These are phyloP conservation scores for Blumeriella jaapii DNA, from an alignment of 2,329 filamentous ascomycete species.

Conservation along the genomic window DNA sequence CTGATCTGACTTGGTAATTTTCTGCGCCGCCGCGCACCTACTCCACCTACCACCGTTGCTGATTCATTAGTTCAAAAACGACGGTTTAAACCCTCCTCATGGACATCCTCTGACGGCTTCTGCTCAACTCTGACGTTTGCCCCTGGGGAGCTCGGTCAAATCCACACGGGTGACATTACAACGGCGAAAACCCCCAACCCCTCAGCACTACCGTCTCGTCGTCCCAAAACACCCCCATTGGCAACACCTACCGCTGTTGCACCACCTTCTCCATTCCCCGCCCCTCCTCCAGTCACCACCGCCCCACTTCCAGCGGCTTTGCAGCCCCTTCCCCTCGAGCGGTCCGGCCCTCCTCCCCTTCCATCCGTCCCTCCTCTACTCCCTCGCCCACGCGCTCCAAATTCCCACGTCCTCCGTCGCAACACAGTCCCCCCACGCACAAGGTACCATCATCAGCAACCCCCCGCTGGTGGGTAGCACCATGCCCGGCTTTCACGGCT, in stretches of 20 bases:
- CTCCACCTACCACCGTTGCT: too few species aligned
- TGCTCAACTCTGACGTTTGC: constrained; percentile 84
- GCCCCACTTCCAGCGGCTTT: constrained; percentile 44
- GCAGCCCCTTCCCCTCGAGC: constrained; percentile 48
- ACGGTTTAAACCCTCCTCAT: constrained; percentile 73
- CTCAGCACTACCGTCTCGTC: constrained; percentile 37
- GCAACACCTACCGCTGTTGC: constrained; percentile 59
- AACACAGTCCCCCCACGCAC: constrained; percentile 44
- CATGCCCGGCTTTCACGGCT: constrained; percentile 59
- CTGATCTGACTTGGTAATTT: constrained; percentile 83
- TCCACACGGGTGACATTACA: constrained; percentile 58
- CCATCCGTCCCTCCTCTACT: constrained; percentile 54
- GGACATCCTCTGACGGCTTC: constrained; percentile 96
- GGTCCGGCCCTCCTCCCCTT: too few species aligned
- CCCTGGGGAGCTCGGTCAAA: constrained; percentile 71
- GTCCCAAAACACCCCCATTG: constrained; percentile 59
- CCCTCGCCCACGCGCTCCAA: constrained; percentile 79
- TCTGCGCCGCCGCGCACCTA: too few species aligned
- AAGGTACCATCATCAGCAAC: constrained; percentile 51
- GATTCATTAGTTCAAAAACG: too few species aligned
- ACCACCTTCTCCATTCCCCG: constrained; percentile 44
- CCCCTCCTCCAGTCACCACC: constrained; percentile 37
- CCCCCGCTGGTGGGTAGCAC: constrained; percentile 68
- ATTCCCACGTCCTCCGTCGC: constrained; percentile 69
- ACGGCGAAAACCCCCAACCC: constrained; percentile 34